A percentile compares a stretch with the other conserved stretches of the same genome.
These are phyloP conservation scores for Fomitiporia mediterranea DNA, from an alignment of 1,284 basidiomycete genomes.

Conservation along the genomic window DNA sequence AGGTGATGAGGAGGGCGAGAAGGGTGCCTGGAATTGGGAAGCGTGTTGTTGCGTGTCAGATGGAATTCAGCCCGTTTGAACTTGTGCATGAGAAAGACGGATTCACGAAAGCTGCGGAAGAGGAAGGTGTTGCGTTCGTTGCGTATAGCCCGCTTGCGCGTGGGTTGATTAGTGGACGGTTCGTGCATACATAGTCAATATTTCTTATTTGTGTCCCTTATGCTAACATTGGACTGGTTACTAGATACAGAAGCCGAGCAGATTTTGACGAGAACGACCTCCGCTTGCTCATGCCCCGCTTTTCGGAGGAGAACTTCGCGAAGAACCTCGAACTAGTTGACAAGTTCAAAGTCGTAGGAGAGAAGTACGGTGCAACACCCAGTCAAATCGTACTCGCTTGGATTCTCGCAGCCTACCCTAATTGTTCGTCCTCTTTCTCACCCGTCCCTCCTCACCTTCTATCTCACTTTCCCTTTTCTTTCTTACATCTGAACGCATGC, in stretches of 20 bases:
- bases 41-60: conserved; percentile 1
- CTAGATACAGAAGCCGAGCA: conserved; percentile 23
- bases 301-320: conserved; percentile 34
- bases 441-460: not conserved
- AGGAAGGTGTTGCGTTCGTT: conserved; percentile 35
- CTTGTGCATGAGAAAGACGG: conserved; percentile 26
- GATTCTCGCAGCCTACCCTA: conserved; percentile 25
- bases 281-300: conserved; percentile 29
- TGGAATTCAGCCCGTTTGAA: not conserved
- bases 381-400: conserved; percentile 39
- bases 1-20: conserved; percentile 34
- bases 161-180: conserved; percentile 36
- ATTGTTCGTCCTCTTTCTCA: not conserved
- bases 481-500: too few relatives aligned
- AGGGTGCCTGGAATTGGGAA: conserved; percentile 21
- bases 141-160: conserved; percentile 37
- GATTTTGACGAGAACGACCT: conserved; percentile 35
- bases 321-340: conserved; percentile 36
- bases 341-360: conserved; percentile 28
- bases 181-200: conserved; percentile 9
- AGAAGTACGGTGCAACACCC: conserved; percentile 29
- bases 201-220: not conserved
- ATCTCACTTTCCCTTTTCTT: too few relatives aligned
- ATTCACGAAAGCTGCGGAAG: conserved; percentile 28
- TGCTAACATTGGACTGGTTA: not conserved